Base-by-base conservation (phyloP, 768 basidiomycete species). In the Tylopilus felleus region DNA sequence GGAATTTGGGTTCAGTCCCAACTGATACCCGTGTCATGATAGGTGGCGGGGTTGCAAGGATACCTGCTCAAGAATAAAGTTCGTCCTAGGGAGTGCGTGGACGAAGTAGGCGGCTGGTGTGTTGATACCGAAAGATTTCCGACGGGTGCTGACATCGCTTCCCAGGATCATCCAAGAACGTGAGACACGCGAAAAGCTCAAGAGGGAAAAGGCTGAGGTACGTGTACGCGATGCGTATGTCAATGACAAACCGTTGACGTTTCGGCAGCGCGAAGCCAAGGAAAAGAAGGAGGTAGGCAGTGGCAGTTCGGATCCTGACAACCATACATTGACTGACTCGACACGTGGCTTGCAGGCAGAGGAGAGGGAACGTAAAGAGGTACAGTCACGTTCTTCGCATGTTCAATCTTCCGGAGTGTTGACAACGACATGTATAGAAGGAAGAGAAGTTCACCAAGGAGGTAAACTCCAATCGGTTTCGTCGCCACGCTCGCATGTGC, bases 41-140 rank as follows among this genome's bases (percentile, higher is more conserved):
- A 90, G 89, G 89, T 93, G 53, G 91, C 91, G 25, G 77, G 80
- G 45, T 78, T 93, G 59, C 91, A 93, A 75, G 91, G 91, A 3
- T 93, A 93, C 68, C 77, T 93, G 36, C 76, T 92, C 53, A 89
- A 88, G 79, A 93, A 93, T 71, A 92, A 93, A 79, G 86, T 91
- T 13, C 84, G 91, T n/a, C 91, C 91, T 38, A 79, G 80, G 55
- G 88, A 93, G 69, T 89, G 86, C 58, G 90, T 93, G 9, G 85
- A 85, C 6, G 90, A 92, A 67, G 86, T 88, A 23, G 76, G 69
- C 28, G 84, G 83, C 42, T 95, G 93, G 90, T 75, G 68, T 42
- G 74, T 66, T 8, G 16, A 48, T 10, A 43, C 53, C 49, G 55
- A 53, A 58, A 33, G 3, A 13, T 50, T 9, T 16, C 58, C 55